Evolutionary conservation across 805 yeast genomes (phyloP).

Genomic region (Diddensiella caesifluorescens): DNA sequence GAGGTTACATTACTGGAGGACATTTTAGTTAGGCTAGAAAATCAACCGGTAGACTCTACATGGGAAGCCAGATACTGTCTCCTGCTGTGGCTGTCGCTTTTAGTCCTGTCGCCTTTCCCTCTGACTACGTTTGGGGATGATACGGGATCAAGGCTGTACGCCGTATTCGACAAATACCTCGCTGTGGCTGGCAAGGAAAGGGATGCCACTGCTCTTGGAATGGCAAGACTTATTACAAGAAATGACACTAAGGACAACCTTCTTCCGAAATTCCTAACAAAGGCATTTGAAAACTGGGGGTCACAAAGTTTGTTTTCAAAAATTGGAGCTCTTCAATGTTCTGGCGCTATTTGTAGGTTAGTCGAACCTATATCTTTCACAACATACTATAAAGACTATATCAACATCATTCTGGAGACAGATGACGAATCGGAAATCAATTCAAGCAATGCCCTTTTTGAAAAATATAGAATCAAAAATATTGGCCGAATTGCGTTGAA

Average conservation of each 20-base stretch:
- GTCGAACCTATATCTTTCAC: background rate
- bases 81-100: conserved; percentile 66
- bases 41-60: conserved; percentile 12
- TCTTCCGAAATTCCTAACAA: conserved; percentile 28
- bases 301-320: conserved; percentile 18
- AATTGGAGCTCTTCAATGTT: conserved; percentile 39
- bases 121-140: conserved; percentile 38
- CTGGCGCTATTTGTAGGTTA: conserved; percentile 32
- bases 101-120: conserved; percentile 71
- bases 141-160: conserved; percentile 34
- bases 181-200: conserved; percentile 52
- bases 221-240: conserved; percentile 52
- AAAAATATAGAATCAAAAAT: conserved; percentile 29
- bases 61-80: conserved; percentile 50
- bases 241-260: conserved; percentile 35
- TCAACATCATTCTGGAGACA: background rate
- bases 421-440: conserved; percentile 8
- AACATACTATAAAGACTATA: background rate
- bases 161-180: conserved; percentile 33
- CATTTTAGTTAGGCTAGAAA: conserved; percentile 30
- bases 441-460: background rate
- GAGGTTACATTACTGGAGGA: conserved; percentile 47
- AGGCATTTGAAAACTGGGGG: background rate
- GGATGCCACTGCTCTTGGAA: conserved; percentile 45
- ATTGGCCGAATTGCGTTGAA: conserved; percentile 38